Evolutionary conservation across 164 flowering plant species (phyloP).

Genomic region (Cinnamomum micranthum): DNA sequence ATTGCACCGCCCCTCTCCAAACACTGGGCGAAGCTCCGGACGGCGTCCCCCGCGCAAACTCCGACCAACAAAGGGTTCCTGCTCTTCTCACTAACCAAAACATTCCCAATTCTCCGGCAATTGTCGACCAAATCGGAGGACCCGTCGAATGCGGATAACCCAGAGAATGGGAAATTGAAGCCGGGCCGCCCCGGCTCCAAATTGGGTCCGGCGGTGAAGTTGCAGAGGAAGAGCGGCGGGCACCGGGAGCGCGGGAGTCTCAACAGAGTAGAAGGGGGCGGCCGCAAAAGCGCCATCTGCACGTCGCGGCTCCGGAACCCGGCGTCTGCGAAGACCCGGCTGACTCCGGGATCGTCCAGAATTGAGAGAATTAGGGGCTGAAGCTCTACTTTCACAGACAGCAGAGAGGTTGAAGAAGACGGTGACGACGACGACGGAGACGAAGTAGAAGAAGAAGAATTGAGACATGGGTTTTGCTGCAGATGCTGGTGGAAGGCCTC

Average conservation of each 20-base stretch:
- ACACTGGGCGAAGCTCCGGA: slow-evolving; percentile 41
- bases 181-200: slow-evolving; percentile 15
- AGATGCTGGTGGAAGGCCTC: slow-evolving; percentile 37
- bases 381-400: slow-evolving; percentile 67
- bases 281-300: slow-evolving; percentile 70
- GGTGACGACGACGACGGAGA: not conserved
- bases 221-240: slow-evolving; percentile 64
- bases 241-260: slow-evolving; percentile 34
- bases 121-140: slow-evolving; percentile 37
- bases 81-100: slow-evolving; percentile 45
- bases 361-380: slow-evolving; percentile 70
- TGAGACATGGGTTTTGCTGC: slow-evolving; percentile 21
- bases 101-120: slow-evolving; percentile 53
- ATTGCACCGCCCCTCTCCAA: slow-evolving; percentile 28
- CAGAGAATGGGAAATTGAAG: slow-evolving; percentile 45
- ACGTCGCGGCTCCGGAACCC: slow-evolving; percentile 85
- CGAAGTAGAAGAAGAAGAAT: not conserved
- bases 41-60: slow-evolving; percentile 47
- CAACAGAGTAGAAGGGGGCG: slow-evolving; percentile 38
- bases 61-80: slow-evolving; percentile 85
- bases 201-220: slow-evolving; percentile 25
- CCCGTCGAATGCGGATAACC: slow-evolving; percentile 20
- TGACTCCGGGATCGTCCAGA: slow-evolving; percentile 94
- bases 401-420: slow-evolving; percentile 14
- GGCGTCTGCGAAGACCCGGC: slow-evolving; percentile 84